Evolutionary conservation across 352 stramenopile species (phyloP).

Genomic region (Globisporangium solare): DNA sequence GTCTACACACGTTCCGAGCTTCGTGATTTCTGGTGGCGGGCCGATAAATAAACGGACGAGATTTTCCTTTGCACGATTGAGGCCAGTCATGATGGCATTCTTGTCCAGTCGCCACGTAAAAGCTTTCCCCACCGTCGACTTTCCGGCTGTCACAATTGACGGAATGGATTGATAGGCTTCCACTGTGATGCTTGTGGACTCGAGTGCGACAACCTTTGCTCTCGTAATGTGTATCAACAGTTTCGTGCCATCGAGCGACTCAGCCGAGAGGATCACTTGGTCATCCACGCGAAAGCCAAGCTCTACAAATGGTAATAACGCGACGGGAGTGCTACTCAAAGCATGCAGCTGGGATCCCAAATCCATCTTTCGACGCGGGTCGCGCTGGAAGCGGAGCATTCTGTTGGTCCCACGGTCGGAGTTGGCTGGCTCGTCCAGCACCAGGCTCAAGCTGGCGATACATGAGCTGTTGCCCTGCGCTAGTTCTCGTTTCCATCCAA

Average conservation of each 20-base stretch:
- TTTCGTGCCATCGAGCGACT: slow-evolving; percentile 61
- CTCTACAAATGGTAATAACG: slow-evolving; percentile 34
- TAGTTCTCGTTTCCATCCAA: slow-evolving; percentile 51
- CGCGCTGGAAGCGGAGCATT: slow-evolving; percentile 46
- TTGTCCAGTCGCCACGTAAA: slow-evolving; percentile 80
- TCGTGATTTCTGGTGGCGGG: slow-evolving; percentile 35
- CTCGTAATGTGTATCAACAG: slow-evolving; percentile 62
- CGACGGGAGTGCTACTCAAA: neutral
- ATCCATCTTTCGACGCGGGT: slow-evolving; percentile 22
- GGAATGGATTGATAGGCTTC: slow-evolving; percentile 59
- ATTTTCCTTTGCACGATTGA: slow-evolving; percentile 73
- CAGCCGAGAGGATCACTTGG: slow-evolving; percentile 64
- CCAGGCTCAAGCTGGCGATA: slow-evolving; percentile 45
- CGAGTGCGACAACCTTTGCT: slow-evolving; percentile 44
- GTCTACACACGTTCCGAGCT: slow-evolving; percentile 26
- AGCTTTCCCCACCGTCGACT: slow-evolving; percentile 52
- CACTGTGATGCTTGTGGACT: slow-evolving; percentile 39
- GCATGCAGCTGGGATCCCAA: neutral
- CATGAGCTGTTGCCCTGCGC: slow-evolving; percentile 47
- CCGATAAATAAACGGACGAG: slow-evolving; percentile 70
- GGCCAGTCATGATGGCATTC: slow-evolving; percentile 58
- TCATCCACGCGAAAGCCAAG: slow-evolving; percentile 65
- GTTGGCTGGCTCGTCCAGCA: slow-evolving; percentile 31
- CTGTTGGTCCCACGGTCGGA: slow-evolving; percentile 32
- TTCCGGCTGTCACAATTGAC: slow-evolving; percentile 42